phyloP scores from a whole-genome alignment of 2,329 filamentous ascomycete genomes.

The Penicillium nordicum region DNA sequence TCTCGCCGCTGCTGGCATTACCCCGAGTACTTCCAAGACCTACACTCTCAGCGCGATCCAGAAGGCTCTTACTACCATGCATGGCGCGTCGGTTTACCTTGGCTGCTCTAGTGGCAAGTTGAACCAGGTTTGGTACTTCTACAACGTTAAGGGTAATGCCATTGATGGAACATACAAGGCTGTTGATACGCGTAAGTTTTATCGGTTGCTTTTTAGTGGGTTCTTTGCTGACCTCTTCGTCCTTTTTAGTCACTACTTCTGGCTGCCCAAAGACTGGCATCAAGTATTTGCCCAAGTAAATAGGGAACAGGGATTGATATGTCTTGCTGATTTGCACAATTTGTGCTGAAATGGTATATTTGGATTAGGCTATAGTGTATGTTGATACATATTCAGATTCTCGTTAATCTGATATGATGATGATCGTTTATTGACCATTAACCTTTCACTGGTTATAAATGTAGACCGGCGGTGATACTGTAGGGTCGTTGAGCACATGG shows the following conservation, averaged over 20 bases:
- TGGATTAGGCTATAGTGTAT: slow-evolving; percentile 5
- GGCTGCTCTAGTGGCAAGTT: slow-evolving; percentile 49
- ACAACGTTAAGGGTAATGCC: slow-evolving; percentile 53
- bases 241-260: slow-evolving; percentile 41
- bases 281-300: slow-evolving; percentile 60
- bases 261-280: slow-evolving; percentile 62
- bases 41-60: slow-evolving; percentile 54
- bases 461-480: background rate
- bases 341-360: slow-evolving; percentile 3
- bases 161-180: slow-evolving; percentile 61
- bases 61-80: slow-evolving; percentile 47
- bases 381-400: background rate
- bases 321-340: background rate
- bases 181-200: slow-evolving; percentile 45
- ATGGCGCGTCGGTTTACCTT: slow-evolving; percentile 51
- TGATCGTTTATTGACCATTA: background rate
- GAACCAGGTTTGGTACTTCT: slow-evolving; percentile 56
- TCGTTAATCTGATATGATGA: background rate
- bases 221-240: background rate
- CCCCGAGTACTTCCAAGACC: slow-evolving; percentile 48
- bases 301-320: background rate
- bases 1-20: slow-evolving; percentile 55
- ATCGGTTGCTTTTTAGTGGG: background rate
- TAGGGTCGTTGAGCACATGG: background rate
- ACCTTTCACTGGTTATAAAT: background rate